Evolutionary conservation across 2,329 filamentous ascomycete genomes (phyloP).

Genomic region (Lithohypha guttulata): DNA sequence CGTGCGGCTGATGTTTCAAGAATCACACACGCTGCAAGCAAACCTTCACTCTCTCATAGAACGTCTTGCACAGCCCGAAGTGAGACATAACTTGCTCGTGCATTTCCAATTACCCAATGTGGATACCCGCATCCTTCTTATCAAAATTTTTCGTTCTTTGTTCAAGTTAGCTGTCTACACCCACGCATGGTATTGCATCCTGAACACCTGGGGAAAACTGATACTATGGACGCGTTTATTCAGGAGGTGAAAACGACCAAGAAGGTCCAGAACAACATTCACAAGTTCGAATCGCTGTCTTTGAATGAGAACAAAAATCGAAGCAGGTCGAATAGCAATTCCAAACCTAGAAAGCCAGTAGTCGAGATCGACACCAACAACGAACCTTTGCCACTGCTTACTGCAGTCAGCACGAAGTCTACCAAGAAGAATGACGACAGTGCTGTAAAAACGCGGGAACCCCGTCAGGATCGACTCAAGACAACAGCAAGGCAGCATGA

Average conservation of each 20-base stretch:
- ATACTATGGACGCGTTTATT: conserved; percentile 45
- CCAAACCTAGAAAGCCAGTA: conserved; percentile 2
- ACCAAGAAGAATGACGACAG: conserved; percentile 5
- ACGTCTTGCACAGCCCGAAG: not conserved
- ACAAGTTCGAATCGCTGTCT: conserved; percentile 29
- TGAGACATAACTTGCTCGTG: not conserved
- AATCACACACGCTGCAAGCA: not conserved
- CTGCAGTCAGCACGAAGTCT: conserved; percentile 5
- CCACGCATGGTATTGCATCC: not conserved
- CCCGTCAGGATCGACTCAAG: conserved; percentile 2
- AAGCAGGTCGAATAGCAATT: conserved; percentile 8
- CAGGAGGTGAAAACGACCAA: conserved; percentile 46
- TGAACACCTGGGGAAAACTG: not conserved
- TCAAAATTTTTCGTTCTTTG: not conserved
- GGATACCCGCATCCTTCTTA: not conserved
- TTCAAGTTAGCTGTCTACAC: not conserved
- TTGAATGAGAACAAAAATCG: conserved; percentile 13
- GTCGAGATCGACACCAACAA: not conserved
- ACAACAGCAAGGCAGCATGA: conserved; percentile 11
- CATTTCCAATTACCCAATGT: not conserved
- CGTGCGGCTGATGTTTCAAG: not conserved
- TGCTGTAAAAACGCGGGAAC: conserved; percentile 22
- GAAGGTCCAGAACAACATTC: conserved; percentile 37
- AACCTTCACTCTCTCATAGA: not conserved
- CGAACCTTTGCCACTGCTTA: conserved; percentile 1